A percentile compares a stretch with the other conserved stretches of the same genome.
These are phyloP conservation scores for Nakazawaea anatomiae DNA, from an alignment of 805 yeast species.

Conservation along the genomic window DNA sequence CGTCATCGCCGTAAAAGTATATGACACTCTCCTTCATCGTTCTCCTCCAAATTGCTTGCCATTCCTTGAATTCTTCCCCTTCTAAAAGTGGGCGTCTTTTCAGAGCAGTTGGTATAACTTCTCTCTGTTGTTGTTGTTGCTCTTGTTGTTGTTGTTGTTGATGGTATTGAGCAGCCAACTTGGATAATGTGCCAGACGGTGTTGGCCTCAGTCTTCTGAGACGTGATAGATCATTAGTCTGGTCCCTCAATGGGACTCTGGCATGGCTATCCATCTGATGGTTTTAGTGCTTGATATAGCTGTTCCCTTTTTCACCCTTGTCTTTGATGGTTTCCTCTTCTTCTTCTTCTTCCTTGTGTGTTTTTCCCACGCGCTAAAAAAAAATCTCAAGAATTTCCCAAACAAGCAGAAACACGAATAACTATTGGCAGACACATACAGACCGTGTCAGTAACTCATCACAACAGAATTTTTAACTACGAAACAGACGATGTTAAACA, in stretches of 20 bases:
- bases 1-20: constrained; percentile 46
- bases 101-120: constrained; percentile 6
- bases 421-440: neutral
- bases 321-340: neutral
- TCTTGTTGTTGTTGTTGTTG: constrained; percentile 7
- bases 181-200: constrained; percentile 6
- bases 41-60: constrained; percentile 58
- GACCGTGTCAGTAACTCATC: too few relatives aligned
- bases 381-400: neutral
- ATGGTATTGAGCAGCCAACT: constrained; percentile 1
- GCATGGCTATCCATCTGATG: constrained; percentile 9
- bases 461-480: too few relatives aligned
- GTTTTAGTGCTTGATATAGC: constrained; percentile 8
- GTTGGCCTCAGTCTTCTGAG: constrained; percentile 16
- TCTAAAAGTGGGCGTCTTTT: constrained; percentile 19
- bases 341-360: neutral
- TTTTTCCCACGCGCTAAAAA: neutral
- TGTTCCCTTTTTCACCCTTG: constrained; percentile 21
- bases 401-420: neutral
- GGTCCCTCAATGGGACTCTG: constrained; percentile 13
- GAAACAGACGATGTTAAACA: too few relatives aligned
- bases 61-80: constrained; percentile 38
- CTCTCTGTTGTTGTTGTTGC: constrained; percentile 1
- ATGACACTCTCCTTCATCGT: constrained; percentile 52
- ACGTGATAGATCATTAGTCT: constrained; percentile 15